Conservation (phyloP, 495 filamentous ascomycete species). For the Podospora pseudopauciseta region DNA sequence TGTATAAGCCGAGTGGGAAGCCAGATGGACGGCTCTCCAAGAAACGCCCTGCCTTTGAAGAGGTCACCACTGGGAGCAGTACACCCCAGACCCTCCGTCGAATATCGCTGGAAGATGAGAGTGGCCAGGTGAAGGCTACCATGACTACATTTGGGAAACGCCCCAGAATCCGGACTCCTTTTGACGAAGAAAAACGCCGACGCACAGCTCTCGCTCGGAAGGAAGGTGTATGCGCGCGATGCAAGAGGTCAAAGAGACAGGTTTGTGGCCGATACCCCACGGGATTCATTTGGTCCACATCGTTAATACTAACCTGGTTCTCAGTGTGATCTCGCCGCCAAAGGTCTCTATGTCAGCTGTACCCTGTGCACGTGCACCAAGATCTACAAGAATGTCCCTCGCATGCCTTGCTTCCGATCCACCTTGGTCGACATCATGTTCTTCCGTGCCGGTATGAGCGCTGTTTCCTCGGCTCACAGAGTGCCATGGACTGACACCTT, state of each 20-base stretch:
- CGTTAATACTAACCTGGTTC: conserved; percentile 5
- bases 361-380: conserved; percentile 19
- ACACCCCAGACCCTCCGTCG: conserved; percentile 17
- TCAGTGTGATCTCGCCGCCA: conserved; percentile 29
- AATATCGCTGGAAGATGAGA: conserved; percentile 10
- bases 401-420: conserved; percentile 28
- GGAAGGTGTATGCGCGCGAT: conserved; percentile 28
- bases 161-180: conserved; percentile 11
- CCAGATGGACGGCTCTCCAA: conserved; percentile 10
- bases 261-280: conserved; percentile 4
- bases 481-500: neutral
- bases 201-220: conserved; percentile 24
- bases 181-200: conserved; percentile 24
- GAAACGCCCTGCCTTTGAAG: conserved; percentile 20
- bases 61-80: neutral
- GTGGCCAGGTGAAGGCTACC: conserved; percentile 20
- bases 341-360: conserved; percentile 23
- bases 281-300: neutral
- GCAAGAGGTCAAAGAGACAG: conserved; percentile 29
- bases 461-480: neutral
- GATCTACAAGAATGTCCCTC: conserved; percentile 24
- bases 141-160: conserved; percentile 25
- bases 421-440: conserved; percentile 27
- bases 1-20: conserved; percentile 17
- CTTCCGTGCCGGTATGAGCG: conserved; percentile 23